phyloP scores from a whole-genome alignment of 352 stramenopile genomes.

The Pythium coloratum region DNA sequence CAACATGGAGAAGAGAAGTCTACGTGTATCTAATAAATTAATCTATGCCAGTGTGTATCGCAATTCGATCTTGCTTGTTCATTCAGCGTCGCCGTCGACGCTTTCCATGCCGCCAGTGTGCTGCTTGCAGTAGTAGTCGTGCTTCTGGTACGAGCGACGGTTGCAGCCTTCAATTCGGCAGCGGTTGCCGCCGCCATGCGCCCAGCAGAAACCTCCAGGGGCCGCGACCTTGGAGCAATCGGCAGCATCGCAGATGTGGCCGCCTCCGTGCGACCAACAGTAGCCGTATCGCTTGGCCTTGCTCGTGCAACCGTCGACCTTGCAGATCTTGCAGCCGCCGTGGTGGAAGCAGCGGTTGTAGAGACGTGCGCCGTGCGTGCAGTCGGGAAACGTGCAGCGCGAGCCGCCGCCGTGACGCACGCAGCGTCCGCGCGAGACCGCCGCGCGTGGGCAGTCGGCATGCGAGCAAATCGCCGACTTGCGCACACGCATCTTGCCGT shows the following conservation, averaged over 20 bases:
- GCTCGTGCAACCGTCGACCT: constrained; percentile 32
- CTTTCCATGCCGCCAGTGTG: constrained; percentile 29
- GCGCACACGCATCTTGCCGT: constrained; percentile 65
- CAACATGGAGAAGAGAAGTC: not conserved
- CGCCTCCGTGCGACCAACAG: constrained; percentile 44
- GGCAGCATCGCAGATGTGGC: constrained; percentile 36
- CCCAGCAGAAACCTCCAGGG: constrained; percentile 41
- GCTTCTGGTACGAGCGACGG: constrained; percentile 48
- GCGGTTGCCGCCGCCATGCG: constrained; percentile 44
- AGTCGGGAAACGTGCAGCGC: constrained; percentile 34
- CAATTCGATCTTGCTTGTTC: not conserved
- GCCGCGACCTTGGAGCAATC: constrained; percentile 42
- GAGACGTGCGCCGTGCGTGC: constrained; percentile 40
- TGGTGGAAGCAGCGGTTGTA: constrained; percentile 47
- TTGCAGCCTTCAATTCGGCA: constrained; percentile 46
- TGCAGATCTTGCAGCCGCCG: constrained; percentile 37
- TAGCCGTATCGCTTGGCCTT: constrained; percentile 46
- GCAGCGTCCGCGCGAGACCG: constrained; percentile 37
- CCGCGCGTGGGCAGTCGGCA: constrained; percentile 45
- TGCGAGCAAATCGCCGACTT: constrained; percentile 65
- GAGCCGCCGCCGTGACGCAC: constrained; percentile 43
- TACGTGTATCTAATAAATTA: constrained; percentile 28
- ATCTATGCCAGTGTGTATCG: constrained; percentile 3
- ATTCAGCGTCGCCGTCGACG: constrained; percentile 6
- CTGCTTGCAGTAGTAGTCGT: constrained; percentile 67